Percentiles rank a stretch among this genome's conserved stretches.
Evolutionary conservation across 352 stramenopile genomes (phyloP).

Genomic region (Phytophthora lateralis): DNA sequence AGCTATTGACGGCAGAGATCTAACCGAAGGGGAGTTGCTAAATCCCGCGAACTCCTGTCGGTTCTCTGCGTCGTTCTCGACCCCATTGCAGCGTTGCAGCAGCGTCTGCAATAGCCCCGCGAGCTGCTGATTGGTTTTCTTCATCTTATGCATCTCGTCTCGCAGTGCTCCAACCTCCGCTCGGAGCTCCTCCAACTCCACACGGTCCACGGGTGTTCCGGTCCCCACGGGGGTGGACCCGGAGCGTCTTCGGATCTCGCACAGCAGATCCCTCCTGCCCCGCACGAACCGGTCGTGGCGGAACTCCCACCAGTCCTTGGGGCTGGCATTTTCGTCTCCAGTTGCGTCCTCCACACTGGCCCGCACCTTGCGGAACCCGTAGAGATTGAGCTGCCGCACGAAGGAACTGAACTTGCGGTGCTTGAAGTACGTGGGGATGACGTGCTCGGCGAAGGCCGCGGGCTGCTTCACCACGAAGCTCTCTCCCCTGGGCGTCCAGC

Average conservation of each 20-base stretch:
- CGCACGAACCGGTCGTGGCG: conserved; percentile 85
- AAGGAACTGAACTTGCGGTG: conserved; percentile 94
- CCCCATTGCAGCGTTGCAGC: conserved; percentile 31
- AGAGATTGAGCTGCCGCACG: conserved; percentile 93
- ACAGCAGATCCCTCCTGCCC: conserved; percentile 66
- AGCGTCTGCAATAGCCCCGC: conserved; percentile 60
- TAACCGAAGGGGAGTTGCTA: conserved; percentile 20
- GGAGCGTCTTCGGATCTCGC: conserved; percentile 74
- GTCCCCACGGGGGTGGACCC: conserved; percentile 21
- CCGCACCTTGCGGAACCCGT: conserved; percentile 89
- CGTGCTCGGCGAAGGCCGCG: conserved; percentile 79
- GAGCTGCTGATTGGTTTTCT: conserved; percentile 71
- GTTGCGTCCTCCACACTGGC: conserved; percentile 7
- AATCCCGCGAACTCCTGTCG: conserved; percentile 16
- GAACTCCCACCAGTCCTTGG: conserved; percentile 87
- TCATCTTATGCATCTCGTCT: conserved; percentile 73
- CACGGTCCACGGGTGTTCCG: conserved; percentile 49
- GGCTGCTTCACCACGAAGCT: conserved; percentile 92
- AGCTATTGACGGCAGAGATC: conserved; percentile 26
- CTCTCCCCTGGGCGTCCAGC: conserved; percentile 78
- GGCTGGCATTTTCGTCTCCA: conserved; percentile 45
- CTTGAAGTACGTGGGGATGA: conserved; percentile 93
- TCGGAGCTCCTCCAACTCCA: conserved; percentile 76
- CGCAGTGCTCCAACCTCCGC: conserved; percentile 58
- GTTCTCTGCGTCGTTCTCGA: conserved; percentile 20